Percentiles rank a stretch among this genome's conserved stretches.
Conservation (phyloP, 192 early-diverging fungal genomes). For the Umbelopsis ramanniana region DNA sequence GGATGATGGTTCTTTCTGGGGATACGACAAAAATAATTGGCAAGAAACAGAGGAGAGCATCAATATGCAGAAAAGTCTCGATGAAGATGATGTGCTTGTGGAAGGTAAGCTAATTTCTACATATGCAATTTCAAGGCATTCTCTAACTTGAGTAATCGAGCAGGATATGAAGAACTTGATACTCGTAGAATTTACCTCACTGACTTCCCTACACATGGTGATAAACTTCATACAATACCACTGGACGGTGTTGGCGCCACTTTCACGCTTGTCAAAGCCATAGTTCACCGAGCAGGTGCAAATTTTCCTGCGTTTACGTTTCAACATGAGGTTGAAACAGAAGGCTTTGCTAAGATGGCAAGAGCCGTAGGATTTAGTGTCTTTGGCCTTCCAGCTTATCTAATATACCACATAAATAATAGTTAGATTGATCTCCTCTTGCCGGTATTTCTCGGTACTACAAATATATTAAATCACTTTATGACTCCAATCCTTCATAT, state of each 20-base stretch:
- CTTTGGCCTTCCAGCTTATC: conserved; percentile 59
- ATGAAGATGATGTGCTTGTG: conserved; percentile 37
- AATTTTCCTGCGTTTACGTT: conserved; percentile 60
- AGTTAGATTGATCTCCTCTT: background rate
- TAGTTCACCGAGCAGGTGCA: conserved; percentile 61
- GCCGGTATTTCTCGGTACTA: too few species aligned
- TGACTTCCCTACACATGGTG: conserved; percentile 41
- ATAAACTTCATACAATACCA: conserved; percentile 42
- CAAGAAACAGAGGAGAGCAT: conserved; percentile 55
- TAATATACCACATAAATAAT: conserved; percentile 53
- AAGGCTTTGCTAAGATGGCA: conserved; percentile 68
- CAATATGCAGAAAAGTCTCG: conserved; percentile 41
- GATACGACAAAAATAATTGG: conserved; percentile 65
- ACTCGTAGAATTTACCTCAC: conserved; percentile 38
- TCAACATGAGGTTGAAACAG: conserved; percentile 65
- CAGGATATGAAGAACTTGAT: conserved; percentile 42
- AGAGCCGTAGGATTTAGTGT: conserved; percentile 62
- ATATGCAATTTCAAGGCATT: background rate
- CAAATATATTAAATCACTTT: too few species aligned
- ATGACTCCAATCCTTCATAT: too few species aligned
- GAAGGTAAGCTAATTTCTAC: conserved; percentile 24
- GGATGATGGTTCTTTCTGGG: conserved; percentile 39
- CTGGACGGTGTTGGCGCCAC: conserved; percentile 69
- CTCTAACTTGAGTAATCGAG: background rate
- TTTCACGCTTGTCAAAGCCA: conserved; percentile 58